phyloP scores from a whole-genome alignment of 2,329 filamentous ascomycete species.

The Monilinia vaccinii-corymbosi region DNA sequence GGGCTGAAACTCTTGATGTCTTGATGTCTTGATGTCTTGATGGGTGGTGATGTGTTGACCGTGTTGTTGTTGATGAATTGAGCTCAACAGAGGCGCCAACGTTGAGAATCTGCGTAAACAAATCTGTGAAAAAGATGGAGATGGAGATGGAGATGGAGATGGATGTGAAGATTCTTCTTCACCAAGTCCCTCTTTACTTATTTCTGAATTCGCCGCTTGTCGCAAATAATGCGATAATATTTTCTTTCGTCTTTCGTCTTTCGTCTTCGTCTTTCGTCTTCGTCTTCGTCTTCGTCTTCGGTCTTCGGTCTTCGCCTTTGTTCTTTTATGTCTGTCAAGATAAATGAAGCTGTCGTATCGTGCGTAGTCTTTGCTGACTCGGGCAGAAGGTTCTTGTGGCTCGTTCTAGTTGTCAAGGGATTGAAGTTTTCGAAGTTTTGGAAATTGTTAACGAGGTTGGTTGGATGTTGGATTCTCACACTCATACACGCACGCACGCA shows the following conservation, averaged over 20 bases:
- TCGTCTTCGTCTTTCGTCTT: background rate
- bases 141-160: too few species aligned
- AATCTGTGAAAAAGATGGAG: background rate
- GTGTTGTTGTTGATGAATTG: background rate
- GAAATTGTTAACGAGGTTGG: conserved; percentile 2
- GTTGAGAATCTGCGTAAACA: background rate
- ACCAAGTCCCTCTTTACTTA: background rate
- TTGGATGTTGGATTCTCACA: conserved; percentile 1
- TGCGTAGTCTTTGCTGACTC: too few species aligned
- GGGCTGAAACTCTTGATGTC: background rate
- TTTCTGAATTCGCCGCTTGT: background rate
- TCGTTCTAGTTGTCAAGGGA: background rate
- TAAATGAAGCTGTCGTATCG: too few species aligned
- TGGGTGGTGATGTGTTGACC: background rate
- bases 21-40: background rate
- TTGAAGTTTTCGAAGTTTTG: too few species aligned
- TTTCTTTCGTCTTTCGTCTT: background rate
- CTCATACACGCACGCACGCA: too few species aligned
- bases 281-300: too few species aligned
- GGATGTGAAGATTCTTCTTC: too few species aligned
- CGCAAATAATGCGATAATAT: background rate
- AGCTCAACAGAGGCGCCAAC: background rate
- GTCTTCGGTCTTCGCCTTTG: too few species aligned
- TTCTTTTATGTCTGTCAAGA: too few species aligned
- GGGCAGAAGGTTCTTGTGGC: background rate